Evolutionary conservation across 768 basidiomycete genomes (phyloP).

Genomic region (Serendipita indica): DNA sequence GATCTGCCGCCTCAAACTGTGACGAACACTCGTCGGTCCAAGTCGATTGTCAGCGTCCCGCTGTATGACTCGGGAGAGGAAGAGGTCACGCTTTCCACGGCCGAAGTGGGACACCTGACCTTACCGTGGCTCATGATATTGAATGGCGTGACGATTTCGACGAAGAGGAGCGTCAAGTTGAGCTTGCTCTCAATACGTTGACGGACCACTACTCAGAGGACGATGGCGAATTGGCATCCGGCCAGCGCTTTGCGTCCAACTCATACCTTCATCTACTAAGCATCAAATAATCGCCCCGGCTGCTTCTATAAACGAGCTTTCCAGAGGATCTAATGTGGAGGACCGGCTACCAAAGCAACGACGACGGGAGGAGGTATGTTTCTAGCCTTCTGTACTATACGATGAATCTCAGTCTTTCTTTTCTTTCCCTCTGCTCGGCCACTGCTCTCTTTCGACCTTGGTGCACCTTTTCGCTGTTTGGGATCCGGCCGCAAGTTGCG

Average conservation of each 20-base stretch:
- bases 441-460: not conserved
- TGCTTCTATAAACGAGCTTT: not conserved
- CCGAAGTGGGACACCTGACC: not conserved
- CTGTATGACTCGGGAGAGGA: not conserved
- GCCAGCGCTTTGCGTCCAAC: not conserved
- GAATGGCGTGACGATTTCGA: not conserved
- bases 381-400: not conserved
- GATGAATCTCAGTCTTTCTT: conserved; percentile 1
- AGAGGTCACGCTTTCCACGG: not conserved
- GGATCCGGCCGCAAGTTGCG: not conserved
- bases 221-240: not conserved
- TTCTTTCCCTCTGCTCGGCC: not conserved
- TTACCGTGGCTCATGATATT: not conserved
- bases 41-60: not conserved
- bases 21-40: not conserved
- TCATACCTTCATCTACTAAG: not conserved
- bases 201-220: not conserved
- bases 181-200: not conserved
- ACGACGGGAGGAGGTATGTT: conserved; percentile 4
- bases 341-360: not conserved
- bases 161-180: no score
- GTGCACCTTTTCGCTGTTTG: no score
- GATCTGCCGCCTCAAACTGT: not conserved
- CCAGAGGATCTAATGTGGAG: no score
- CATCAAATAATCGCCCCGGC: not conserved